Percentiles rank a stretch among this genome's conserved stretches.
phyloP scores from a whole-genome alignment of 805 yeast genomes.

The Metschnikowia baotianmanensis region DNA sequence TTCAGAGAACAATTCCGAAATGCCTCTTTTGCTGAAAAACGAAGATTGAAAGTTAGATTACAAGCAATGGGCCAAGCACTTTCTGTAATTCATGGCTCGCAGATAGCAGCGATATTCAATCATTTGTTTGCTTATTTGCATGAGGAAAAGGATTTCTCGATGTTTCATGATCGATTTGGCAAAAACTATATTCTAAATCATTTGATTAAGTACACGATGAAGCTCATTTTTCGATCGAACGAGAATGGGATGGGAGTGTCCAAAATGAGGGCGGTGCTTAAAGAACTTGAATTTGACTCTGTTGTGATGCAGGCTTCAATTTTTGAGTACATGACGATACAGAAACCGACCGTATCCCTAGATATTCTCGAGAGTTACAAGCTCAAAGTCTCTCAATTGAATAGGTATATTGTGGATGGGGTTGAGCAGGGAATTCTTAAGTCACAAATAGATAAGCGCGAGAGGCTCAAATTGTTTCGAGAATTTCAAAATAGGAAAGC shows the following conservation, averaged over 20 bases:
- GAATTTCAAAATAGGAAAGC: conserved; percentile 19
- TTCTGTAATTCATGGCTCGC: conserved; percentile 21
- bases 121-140: conserved; percentile 2
- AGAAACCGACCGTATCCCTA: conserved; percentile 27
- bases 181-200: conserved; percentile 21
- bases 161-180: conserved; percentile 15
- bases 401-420: conserved; percentile 19
- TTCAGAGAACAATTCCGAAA: conserved; percentile 15
- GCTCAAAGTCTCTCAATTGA: conserved; percentile 21
- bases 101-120: conserved; percentile 20
- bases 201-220: conserved; percentile 20
- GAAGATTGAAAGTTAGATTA: conserved; percentile 26
- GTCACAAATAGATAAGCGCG: conserved; percentile 17
- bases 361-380: conserved; percentile 24
- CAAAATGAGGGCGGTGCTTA: conserved; percentile 22
- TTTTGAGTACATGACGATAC: conserved; percentile 26
- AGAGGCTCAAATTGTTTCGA: conserved; percentile 21
- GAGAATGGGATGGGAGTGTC: conserved; percentile 16
- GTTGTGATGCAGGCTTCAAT: conserved; percentile 18
- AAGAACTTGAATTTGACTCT: conserved; percentile 16
- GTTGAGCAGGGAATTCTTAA: conserved; percentile 30
- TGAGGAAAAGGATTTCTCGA: conserved; percentile 8
- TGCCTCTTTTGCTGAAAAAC: conserved; percentile 20
- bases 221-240: conserved; percentile 18
- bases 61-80: conserved; percentile 31